These are phyloP conservation scores for Claviceps sp. DNA, from an alignment of 2,329 filamentous ascomycete species.

Conservation along the genomic window DNA sequence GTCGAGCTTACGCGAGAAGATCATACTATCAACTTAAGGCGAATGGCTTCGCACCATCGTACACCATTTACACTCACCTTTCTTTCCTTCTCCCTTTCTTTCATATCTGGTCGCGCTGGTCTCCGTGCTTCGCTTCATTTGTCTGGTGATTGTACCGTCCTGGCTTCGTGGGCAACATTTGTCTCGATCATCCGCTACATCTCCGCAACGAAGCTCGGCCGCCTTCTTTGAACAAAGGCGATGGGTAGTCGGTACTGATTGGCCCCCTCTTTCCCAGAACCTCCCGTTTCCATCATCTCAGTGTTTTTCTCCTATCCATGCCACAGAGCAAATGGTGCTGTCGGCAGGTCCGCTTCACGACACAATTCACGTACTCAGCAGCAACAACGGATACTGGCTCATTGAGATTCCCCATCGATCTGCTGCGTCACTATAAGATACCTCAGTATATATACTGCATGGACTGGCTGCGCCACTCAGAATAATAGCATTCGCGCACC, in stretches of 20 bases:
- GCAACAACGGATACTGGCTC: not conserved
- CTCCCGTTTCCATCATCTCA: not conserved
- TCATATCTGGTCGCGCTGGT: not conserved
- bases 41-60: not conserved
- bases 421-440: not conserved
- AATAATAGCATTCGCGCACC: conserved; percentile 12
- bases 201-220: not conserved
- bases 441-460: not conserved
- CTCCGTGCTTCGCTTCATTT: not conserved
- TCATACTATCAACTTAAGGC: not conserved
- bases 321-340: conserved; percentile 34
- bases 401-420: not conserved
- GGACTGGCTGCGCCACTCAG: not conserved
- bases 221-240: not conserved
- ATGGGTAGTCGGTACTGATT: not conserved
- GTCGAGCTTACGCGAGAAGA: not conserved
- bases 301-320: conserved; percentile 8
- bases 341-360: conserved; percentile 25
- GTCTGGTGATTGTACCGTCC: not conserved
- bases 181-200: not conserved
- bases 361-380: not conserved
- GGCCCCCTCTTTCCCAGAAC: not conserved
- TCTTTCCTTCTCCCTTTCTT: not conserved
- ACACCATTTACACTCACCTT: not conserved
- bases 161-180: not conserved